Conservation (phyloP, 2,329 filamentous ascomycete genomes). For the Alternaria arbusti region DNA sequence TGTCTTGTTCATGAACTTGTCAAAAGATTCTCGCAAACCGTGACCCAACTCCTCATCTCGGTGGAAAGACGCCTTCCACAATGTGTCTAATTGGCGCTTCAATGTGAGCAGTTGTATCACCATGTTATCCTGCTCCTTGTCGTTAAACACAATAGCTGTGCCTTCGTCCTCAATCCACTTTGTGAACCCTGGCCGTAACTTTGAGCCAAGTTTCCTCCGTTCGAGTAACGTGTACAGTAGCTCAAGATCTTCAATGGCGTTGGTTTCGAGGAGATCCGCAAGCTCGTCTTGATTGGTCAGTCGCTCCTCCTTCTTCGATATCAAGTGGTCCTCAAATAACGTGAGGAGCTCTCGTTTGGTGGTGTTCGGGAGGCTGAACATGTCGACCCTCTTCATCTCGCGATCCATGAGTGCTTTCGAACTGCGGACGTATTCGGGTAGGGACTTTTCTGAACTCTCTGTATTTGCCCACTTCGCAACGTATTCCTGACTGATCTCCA, state of each 20-base stretch:
- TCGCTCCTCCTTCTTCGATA: conserved; percentile 67
- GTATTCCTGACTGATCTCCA: conserved; percentile 71
- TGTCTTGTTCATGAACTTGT: conserved; percentile 87
- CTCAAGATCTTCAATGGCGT: conserved; percentile 73
- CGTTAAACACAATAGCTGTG: conserved; percentile 78
- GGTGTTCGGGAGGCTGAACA: conserved; percentile 80
- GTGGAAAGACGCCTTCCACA: conserved; percentile 78
- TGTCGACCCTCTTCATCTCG: conserved; percentile 79
- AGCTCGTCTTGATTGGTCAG: conserved; percentile 69
- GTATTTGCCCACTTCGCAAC: conserved; percentile 73
- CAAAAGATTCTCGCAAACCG: conserved; percentile 82
- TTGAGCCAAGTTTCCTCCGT: conserved; percentile 71
- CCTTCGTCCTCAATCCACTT: conserved; percentile 80
- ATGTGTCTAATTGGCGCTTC: conserved; percentile 77
- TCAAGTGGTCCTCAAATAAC: conserved; percentile 73
- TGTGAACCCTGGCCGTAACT: conserved; percentile 75
- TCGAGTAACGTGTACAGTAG: conserved; percentile 79
- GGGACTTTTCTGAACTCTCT: conserved; percentile 64
- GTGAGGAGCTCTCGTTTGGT: conserved; percentile 80
- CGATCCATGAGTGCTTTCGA: conserved; percentile 72
- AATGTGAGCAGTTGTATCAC: conserved; percentile 81
- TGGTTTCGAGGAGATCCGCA: conserved; percentile 73
- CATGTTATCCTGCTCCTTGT: conserved; percentile 82
- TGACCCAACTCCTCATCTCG: conserved; percentile 79
- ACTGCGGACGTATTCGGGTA: conserved; percentile 77